A percentile compares a stretch with the other conserved stretches of the same genome.
phyloP scores from a whole-genome alignment of 768 basidiomycete species.

The Podaxis carcinomalis region DNA sequence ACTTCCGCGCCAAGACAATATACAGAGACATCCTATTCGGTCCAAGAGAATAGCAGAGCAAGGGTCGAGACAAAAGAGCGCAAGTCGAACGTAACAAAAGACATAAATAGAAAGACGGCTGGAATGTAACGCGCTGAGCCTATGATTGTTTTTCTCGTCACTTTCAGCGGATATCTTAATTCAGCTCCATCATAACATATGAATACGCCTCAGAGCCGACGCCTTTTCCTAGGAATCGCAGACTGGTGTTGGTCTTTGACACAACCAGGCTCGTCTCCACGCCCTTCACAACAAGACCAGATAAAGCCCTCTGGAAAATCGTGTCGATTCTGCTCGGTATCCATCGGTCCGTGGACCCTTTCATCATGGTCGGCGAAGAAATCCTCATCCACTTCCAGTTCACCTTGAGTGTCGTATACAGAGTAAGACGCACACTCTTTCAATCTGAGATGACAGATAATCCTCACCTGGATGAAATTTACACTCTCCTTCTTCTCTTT shows the following conservation, averaged over 20 bases:
- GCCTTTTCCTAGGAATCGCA: constrained; percentile 29
- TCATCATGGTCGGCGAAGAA: constrained; percentile 46
- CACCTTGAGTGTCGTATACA: constrained; percentile 25
- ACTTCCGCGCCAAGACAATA: background rate
- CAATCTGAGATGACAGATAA: background rate
- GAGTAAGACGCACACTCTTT: background rate
- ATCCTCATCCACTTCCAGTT: constrained; percentile 35
- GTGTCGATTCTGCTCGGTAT: constrained; percentile 32
- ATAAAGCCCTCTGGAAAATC: constrained; percentile 43
- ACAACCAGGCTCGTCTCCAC: constrained; percentile 35
- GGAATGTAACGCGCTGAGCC: constrained; percentile 2
- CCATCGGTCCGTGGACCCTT: constrained; percentile 41
- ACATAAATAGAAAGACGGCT: background rate
- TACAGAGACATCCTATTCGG: constrained; percentile 6
- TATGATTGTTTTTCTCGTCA: constrained; percentile 3
- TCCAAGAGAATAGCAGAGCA: constrained; percentile 1
- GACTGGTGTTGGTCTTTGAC: constrained; percentile 31
- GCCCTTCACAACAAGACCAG: constrained; percentile 48
- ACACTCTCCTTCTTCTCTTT: constrained; percentile 38
- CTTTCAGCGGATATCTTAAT: background rate
- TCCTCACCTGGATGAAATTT: constrained; percentile 46
- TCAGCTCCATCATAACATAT: background rate
- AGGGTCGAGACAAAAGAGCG: constrained; percentile 9
- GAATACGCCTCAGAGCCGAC: constrained; percentile 13
- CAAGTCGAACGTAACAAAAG: constrained; percentile 6